Conservation (phyloP, 306 rosid genomes). For the Sophora flavescens region DNA sequence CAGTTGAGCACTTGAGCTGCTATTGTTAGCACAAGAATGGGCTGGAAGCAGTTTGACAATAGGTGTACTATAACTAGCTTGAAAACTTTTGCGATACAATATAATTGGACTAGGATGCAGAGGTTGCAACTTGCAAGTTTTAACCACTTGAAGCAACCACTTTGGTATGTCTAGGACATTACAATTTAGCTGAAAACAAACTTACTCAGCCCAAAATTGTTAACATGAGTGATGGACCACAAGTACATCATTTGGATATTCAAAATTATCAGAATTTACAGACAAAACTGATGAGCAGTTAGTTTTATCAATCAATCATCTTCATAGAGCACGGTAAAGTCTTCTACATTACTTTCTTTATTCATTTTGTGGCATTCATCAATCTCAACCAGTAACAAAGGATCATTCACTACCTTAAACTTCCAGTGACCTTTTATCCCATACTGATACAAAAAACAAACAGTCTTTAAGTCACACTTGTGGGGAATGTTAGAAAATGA, state of each 20-base stretch:
- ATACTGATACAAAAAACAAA: neutral
- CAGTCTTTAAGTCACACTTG: neutral
- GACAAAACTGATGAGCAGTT: slow-evolving; percentile 35
- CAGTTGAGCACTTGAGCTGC: no score
- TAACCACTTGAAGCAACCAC: slow-evolving; percentile 14
- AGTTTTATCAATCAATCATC: slow-evolving; percentile 47
- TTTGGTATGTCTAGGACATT: slow-evolving; percentile 3
- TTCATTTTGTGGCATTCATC: slow-evolving; percentile 70
- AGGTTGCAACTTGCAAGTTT: slow-evolving; percentile 10
- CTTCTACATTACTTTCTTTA: slow-evolving; percentile 64
- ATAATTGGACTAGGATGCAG: no score
- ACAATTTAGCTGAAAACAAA: neutral
- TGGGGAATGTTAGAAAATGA: neutral
- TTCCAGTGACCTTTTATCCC: slow-evolving; percentile 48
- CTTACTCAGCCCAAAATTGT: slow-evolving; percentile 7
- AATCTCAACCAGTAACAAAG: slow-evolving; percentile 66
- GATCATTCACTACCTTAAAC: slow-evolving; percentile 60
- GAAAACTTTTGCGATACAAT: no score
- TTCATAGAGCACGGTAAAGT: slow-evolving; percentile 70
- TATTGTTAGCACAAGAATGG: no score
- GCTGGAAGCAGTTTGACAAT: no score
- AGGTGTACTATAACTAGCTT: no score
- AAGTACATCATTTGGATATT: slow-evolving; percentile 7
- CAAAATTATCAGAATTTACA: slow-evolving; percentile 37
- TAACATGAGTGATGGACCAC: neutral